Percentiles rank a stretch among this genome's conserved stretches.
These are phyloP conservation scores for Maudiozyma bulderi DNA, from an alignment of 805 yeast genomes.

Conservation along the genomic window DNA sequence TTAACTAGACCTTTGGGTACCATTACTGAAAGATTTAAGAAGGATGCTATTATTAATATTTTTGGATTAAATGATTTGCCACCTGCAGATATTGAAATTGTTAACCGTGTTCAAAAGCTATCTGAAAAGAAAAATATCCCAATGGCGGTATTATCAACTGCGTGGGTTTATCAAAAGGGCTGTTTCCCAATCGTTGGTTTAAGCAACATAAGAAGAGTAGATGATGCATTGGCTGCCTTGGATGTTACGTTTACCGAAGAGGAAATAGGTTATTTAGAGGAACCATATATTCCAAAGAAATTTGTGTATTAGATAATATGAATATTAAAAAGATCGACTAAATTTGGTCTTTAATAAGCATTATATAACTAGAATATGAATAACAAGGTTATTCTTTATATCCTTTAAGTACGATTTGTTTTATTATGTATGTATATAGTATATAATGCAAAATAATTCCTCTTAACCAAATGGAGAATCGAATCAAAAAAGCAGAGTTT, in stretches of 20 bases:
- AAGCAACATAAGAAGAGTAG: conserved; percentile 37
- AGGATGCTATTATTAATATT: conserved; percentile 36
- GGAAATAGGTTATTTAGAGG: conserved; percentile 11
- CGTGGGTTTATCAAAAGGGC: conserved; percentile 46
- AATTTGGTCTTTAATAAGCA: no score
- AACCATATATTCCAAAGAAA: conserved; percentile 6
- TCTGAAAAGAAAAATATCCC: conserved; percentile 37
- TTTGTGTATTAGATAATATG: no score
- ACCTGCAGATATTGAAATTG: conserved; percentile 23
- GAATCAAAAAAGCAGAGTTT: no score
- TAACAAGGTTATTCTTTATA: no score
- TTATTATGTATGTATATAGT: no score
- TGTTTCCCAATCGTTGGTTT: conserved; percentile 46
- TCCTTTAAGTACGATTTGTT: no score
- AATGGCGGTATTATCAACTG: conserved; percentile 45
- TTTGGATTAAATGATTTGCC: conserved; percentile 34
- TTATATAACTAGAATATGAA: no score
- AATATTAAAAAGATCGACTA: no score
- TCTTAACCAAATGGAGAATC: no score
- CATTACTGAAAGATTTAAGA: conserved; percentile 5
- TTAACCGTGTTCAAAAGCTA: conserved; percentile 43
- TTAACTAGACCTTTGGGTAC: conserved; percentile 37
- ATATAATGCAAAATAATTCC: no score
- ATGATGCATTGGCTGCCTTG: conserved; percentile 39
- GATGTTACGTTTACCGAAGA: conserved; percentile 28